Percentiles rank a stretch among this genome's conserved stretches.
Evolutionary conservation across 169 alveolate genomes (phyloP).

Genomic region (Babesia bovis): DNA sequence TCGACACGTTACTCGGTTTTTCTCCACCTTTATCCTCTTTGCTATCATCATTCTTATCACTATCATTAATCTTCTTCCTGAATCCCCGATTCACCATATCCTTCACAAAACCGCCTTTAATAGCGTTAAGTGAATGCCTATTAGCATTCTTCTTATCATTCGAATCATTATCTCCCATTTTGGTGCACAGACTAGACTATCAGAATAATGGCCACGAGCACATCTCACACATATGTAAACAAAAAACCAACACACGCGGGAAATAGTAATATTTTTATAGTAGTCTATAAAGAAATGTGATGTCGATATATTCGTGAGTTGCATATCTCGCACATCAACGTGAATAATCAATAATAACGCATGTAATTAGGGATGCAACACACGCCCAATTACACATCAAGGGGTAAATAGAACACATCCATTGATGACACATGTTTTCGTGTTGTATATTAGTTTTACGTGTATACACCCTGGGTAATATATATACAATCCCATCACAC

Average conservation of each 20-base stretch:
- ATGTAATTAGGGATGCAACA: too few relatives aligned
- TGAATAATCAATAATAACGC: neutral
- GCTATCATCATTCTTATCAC: neutral
- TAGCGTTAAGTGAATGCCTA: neutral
- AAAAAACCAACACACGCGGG: too few relatives aligned
- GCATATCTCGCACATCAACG: neutral
- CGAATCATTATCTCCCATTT: neutral
- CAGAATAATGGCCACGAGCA: too few relatives aligned
- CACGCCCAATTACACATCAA: too few relatives aligned
- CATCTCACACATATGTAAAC: too few relatives aligned
- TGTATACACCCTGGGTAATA: too few relatives aligned
- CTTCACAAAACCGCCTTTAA: neutral
- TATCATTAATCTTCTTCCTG: neutral
- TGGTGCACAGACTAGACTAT: neutral
- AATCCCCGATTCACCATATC: slow-evolving; percentile 2
- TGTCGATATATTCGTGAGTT: neutral
- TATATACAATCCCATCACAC: too few relatives aligned
- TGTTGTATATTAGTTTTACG: too few relatives aligned
- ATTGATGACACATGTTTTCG: too few relatives aligned
- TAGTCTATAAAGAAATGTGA: neutral
- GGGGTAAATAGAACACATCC: too few relatives aligned
- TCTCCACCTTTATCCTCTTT: neutral
- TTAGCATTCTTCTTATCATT: neutral
- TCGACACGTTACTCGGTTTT: neutral
- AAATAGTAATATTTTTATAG: neutral